Evolutionary conservation across 2,329 filamentous ascomycete species (phyloP), one percentile per base, ranked within the genome.

Genomic region (Fusarium sp.): DNA sequence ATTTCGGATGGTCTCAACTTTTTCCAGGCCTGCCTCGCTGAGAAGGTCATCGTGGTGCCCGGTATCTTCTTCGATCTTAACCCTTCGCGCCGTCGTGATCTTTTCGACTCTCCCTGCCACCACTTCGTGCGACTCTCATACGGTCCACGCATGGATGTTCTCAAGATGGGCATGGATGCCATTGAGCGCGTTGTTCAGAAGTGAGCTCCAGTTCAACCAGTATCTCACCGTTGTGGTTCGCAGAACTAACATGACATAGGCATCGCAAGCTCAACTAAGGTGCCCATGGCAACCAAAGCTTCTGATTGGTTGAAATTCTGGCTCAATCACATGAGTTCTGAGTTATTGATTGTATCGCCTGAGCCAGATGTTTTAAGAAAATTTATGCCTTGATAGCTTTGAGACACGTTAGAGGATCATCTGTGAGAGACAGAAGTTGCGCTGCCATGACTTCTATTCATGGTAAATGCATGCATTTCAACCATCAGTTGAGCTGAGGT

Each of bases 21-120:
- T 88, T 98, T 98, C 89, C 90, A 96, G 80, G 94, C 94, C 33
- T 96, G 96, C 79, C 85, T 98, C 46, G 90, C 93, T 78, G 94
- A 98, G 85, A 97, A 97, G 87, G 93, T 97, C 73, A 98, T 98
- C 78, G 94, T 98, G 20, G 95, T 98, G 7, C 95, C 95, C 0
- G 95, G 95, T 66, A 98, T 98, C 81, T 98, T 98, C 88, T 98
- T 98, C 80, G 95, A 98, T 78, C 83, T 98, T 71, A 98, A 98
- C 84, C 95, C 95, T 7, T 92, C 92, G 38, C 92, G 94, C 80
- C 88, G 95, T 72, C 88, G 95, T 79, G 95, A 98, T 81, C 82
- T 98, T 74, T 98, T 98, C 74, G 95, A 98, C 83, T 93, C 90
- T 74, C 95, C 95, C 65, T 98, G 95, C 83, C 95, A 98, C 83